phyloP scores from a whole-genome alignment of 352 stramenopile species.

The Globisporangium spinosum region DNA sequence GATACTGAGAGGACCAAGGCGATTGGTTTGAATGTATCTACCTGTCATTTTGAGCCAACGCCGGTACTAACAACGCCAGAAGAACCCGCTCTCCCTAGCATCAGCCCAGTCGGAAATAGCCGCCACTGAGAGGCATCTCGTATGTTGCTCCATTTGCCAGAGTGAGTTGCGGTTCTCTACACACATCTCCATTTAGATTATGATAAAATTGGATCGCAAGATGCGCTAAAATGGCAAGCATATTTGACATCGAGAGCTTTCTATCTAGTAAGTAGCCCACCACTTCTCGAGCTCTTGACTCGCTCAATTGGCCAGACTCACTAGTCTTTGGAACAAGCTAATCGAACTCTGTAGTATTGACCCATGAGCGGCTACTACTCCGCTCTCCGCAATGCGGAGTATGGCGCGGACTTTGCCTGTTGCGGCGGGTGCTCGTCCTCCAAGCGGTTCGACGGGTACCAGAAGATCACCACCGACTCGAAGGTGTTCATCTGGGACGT shows the following conservation, averaged over 20 bases:
- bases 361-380: conserved; percentile 5
- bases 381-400: conserved; percentile 5
- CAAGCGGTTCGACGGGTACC: conserved; percentile 40
- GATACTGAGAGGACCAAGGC: too few species aligned
- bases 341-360: not conserved
- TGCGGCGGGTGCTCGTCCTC: conserved; percentile 66
- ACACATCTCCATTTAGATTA: not conserved
- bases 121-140: not conserved
- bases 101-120: not conserved
- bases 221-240: not conserved
- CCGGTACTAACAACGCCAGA: too few species aligned
- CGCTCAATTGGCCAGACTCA: not conserved
- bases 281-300: not conserved
- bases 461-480: conserved; percentile 44
- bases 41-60: too few species aligned
- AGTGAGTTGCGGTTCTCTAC: not conserved
- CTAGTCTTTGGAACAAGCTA: not conserved
- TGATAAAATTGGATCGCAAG: conserved; percentile 1
- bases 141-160: not conserved
- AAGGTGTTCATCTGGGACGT: conserved; percentile 68
- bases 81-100: too few species aligned
- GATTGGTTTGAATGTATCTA: too few species aligned
- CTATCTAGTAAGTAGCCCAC: not conserved
- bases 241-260: not conserved
- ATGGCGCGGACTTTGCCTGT: conserved; percentile 59